A percentile compares a stretch with the other conserved stretches of the same genome.
Evolutionary conservation across 257 asterid species (phyloP).

Genomic region (Salvia miltiorrhiza): DNA sequence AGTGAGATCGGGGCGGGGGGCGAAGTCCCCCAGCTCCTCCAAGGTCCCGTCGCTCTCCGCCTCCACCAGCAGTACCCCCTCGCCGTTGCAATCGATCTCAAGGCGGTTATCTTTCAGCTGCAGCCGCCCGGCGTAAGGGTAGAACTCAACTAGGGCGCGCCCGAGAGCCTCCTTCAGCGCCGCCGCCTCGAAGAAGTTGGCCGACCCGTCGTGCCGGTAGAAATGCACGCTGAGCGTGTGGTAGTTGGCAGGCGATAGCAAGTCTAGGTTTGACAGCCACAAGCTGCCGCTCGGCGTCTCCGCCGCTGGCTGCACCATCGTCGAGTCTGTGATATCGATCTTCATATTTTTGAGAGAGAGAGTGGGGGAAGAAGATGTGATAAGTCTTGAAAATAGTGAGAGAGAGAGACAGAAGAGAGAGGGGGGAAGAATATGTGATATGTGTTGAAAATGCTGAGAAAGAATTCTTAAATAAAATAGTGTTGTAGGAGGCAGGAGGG

Average conservation of each 20-base stretch:
- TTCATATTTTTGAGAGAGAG: not conserved
- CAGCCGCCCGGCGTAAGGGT: constrained; percentile 61
- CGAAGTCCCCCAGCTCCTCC: constrained; percentile 65
- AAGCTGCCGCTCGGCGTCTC: constrained; percentile 32
- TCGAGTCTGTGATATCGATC: constrained; percentile 22
- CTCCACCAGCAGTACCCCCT: constrained; percentile 60
- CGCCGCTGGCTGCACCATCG: constrained; percentile 43
- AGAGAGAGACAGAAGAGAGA: too few species aligned
- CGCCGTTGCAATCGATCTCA: constrained; percentile 59
- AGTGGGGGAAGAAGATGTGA: not conserved
- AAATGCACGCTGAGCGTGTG: constrained; percentile 53
- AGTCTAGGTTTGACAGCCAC: constrained; percentile 64
- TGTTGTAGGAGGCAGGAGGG: too few species aligned
- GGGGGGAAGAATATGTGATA: too few species aligned
- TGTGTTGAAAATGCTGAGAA: too few species aligned
- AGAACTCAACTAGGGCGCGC: constrained; percentile 54
- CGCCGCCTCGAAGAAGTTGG: constrained; percentile 42
- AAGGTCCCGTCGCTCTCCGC: constrained; percentile 53
- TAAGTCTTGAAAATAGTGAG: not conserved
- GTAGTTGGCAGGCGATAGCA: constrained; percentile 36
- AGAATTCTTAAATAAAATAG: too few species aligned
- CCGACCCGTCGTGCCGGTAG: constrained; percentile 40
- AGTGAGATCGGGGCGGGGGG: constrained; percentile 55
- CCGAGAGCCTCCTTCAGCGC: constrained; percentile 48
- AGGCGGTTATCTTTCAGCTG: constrained; percentile 46